Evolutionary conservation across 495 filamentous ascomycete species (phyloP).

Genomic region (Cryomyces antarcticus): DNA sequence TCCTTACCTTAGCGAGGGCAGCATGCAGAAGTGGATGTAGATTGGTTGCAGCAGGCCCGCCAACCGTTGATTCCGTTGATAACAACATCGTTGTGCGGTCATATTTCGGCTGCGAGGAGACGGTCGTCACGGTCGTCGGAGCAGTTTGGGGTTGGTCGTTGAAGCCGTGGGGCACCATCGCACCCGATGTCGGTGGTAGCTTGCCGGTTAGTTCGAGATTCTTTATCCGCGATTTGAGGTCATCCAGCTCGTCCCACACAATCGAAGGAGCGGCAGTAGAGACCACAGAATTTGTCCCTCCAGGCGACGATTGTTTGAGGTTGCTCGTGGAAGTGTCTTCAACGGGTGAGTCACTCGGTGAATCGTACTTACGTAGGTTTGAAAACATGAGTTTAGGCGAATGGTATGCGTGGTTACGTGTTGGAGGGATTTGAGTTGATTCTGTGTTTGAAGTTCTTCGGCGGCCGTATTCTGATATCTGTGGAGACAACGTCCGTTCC

Average conservation of each 20-base stretch:
- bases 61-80: constrained; percentile 14
- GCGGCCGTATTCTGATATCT: too few species aligned
- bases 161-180: constrained; percentile 51
- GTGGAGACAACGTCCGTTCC: too few species aligned
- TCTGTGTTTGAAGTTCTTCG: too few species aligned
- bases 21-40: constrained; percentile 62
- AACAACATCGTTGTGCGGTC: constrained; percentile 28
- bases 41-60: constrained; percentile 19
- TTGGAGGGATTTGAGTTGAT: neutral
- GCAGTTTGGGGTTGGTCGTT: constrained; percentile 76
- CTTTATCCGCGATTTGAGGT: constrained; percentile 81
- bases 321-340: neutral
- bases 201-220: constrained; percentile 84
- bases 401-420: neutral
- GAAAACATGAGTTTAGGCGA: neutral
- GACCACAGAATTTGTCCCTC: constrained; percentile 60
- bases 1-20: constrained; percentile 57
- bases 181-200: constrained; percentile 57
- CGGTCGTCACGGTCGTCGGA: constrained; percentile 78
- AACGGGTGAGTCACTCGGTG: neutral
- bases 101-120: constrained; percentile 70
- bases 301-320: constrained; percentile 7
- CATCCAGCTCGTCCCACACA: constrained; percentile 95
- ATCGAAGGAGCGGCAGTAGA: constrained; percentile 80
- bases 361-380: neutral